Evolutionary conservation across 2,329 filamentous ascomycete species (phyloP).

Genomic region (Arthrobotrys entomopaga): DNA sequence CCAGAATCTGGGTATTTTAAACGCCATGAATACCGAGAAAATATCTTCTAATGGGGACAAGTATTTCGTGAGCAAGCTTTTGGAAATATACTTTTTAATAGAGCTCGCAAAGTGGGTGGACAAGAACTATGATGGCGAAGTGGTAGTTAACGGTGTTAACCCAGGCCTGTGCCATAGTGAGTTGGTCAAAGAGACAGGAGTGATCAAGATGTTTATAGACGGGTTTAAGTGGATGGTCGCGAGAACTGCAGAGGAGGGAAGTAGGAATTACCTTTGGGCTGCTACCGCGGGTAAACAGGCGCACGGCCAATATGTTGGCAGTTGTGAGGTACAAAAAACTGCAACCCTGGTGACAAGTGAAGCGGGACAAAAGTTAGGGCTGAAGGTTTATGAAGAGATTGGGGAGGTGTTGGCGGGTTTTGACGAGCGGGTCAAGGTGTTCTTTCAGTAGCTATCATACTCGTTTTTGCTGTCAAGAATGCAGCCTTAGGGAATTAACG

Average conservation of each 20-base stretch:
- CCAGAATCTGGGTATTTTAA: constrained; percentile 40
- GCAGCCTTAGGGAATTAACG: no score
- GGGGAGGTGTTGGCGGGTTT: constrained; percentile 24
- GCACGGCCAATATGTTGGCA: constrained; percentile 57
- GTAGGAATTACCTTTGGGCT: constrained; percentile 59
- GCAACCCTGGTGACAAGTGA: constrained; percentile 36
- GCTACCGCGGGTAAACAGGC: constrained; percentile 54
- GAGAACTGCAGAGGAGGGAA: constrained; percentile 60
- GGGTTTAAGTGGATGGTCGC: constrained; percentile 25
- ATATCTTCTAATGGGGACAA: constrained; percentile 20
- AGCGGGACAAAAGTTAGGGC: constrained; percentile 33
- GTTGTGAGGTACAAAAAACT: constrained; percentile 48
- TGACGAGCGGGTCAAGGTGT: constrained; percentile 16
- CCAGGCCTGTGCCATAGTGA: constrained; percentile 56
- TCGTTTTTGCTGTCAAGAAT: no score
- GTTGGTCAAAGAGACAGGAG: constrained; percentile 26
- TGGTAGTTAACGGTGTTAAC: constrained; percentile 53
- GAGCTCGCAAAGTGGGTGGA: constrained; percentile 54
- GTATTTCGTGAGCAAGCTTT: constrained; percentile 56
- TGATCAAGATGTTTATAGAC: neutral
- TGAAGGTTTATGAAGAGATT: constrained; percentile 43
- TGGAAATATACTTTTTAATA: constrained; percentile 54
- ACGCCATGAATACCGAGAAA: constrained; percentile 52
- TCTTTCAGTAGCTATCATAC: constrained; percentile 4
- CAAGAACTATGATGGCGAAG: constrained; percentile 37